A percentile compares a stretch with the other conserved stretches of the same genome.
These are phyloP conservation scores for Kernera saxatilis DNA, from an alignment of 345 rosid species.

Conservation along the genomic window DNA sequence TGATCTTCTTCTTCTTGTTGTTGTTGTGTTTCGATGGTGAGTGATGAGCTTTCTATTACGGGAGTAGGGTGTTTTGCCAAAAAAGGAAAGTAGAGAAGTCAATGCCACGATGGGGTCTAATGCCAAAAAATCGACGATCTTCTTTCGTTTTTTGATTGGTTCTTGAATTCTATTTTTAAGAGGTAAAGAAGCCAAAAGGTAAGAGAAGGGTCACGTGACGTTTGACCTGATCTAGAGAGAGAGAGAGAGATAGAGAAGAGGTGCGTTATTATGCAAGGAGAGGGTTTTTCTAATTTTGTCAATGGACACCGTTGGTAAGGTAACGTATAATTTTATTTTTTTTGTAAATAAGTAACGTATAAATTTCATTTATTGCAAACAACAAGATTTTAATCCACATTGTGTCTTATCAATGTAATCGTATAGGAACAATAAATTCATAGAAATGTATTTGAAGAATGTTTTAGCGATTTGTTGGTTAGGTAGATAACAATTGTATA, in stretches of 20 bases:
- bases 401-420: not conserved
- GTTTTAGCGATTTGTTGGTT: too few relatives aligned
- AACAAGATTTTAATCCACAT: not conserved
- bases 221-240: conserved; percentile 23
- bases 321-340: not conserved
- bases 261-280: not conserved
- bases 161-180: conserved; percentile 17
- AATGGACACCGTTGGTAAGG: not conserved
- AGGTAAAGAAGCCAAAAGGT: conserved; percentile 6
- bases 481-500: too few relatives aligned
- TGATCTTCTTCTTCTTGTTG: not conserved
- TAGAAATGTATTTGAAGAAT: too few relatives aligned
- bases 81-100: conserved; percentile 19
- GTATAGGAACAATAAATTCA: not conserved
- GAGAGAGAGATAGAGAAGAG: not conserved
- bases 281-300: not conserved
- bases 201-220: conserved; percentile 15
- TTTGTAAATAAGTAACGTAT: too few relatives aligned
- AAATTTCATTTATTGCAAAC: not conserved
- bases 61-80: conserved; percentile 4
- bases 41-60: conserved; percentile 14
- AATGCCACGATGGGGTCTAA: not conserved
- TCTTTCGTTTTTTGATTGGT: not conserved
- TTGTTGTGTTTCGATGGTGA: not conserved
- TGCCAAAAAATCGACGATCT: not conserved